phyloP scores from a whole-genome alignment of 2,329 filamentous ascomycete genomes.

The Botrytis byssoidea region DNA sequence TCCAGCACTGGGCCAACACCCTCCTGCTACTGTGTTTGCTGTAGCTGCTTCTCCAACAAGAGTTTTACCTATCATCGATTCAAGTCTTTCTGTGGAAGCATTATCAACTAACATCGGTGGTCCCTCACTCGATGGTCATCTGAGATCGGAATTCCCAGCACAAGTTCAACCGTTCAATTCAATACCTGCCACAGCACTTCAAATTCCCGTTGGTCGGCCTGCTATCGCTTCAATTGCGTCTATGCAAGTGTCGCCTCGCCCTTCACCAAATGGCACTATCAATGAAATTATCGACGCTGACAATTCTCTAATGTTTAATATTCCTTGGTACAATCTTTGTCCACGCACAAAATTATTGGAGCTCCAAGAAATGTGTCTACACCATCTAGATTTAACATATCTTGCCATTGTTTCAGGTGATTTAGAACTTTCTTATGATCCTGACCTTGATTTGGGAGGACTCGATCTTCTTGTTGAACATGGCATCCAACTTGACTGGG shows the following conservation, averaged over 20 bases:
- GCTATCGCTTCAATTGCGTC: rapidly evolving
- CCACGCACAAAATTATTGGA: not conserved
- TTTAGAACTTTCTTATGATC: not conserved
- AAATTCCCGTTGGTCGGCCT: not conserved
- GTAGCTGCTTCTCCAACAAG: not conserved
- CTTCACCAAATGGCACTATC: not conserved
- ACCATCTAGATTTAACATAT: not conserved
- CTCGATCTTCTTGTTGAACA: not conserved
- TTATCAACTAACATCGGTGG: not conserved
- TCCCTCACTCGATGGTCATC: not conserved
- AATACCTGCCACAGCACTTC: not conserved
- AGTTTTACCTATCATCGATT: not conserved
- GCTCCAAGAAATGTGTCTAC: not conserved
- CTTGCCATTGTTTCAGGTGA: not conserved
- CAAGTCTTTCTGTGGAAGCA: not conserved
- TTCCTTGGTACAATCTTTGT: not conserved
- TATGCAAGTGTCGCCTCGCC: not conserved
- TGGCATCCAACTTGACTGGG: not conserved
- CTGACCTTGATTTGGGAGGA: not conserved
- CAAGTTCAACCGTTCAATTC: not conserved
- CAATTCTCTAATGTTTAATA: not conserved
- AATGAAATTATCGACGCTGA: not conserved
- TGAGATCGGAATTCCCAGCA: not conserved
- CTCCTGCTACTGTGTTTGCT: not conserved
- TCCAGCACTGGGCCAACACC: not conserved